Conservation (phyloP, 163 green algal genomes). For the Botryococcus braunii region DNA sequence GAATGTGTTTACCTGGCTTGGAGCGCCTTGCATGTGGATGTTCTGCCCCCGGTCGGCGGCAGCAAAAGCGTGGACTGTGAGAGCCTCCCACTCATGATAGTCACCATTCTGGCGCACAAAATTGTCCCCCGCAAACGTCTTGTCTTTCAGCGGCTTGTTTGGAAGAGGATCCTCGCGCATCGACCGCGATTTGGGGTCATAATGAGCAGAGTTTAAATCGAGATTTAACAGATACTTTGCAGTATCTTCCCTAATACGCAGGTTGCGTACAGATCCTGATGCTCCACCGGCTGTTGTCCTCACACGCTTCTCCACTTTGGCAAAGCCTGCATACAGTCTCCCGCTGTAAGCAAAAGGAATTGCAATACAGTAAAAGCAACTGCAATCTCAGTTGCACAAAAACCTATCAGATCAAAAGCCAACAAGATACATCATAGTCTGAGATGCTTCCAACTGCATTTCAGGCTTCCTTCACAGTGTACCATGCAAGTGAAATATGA, state of each 20-base stretch:
- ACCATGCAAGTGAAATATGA: too few relatives aligned
- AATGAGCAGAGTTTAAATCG: constrained; percentile 90
- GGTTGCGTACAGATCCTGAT: constrained; percentile 84
- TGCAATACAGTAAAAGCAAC: too few relatives aligned
- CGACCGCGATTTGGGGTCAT: constrained; percentile 97
- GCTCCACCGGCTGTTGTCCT: constrained; percentile 81
- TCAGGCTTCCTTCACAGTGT: too few relatives aligned
- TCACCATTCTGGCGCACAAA: constrained; percentile 73
- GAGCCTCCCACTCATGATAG: constrained; percentile 64
- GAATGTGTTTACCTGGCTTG: constrained; percentile 8
- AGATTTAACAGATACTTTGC: constrained; percentile 99
- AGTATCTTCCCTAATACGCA: constrained; percentile 98
- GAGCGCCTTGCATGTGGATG: constrained; percentile 32
- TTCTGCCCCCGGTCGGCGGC: constrained; percentile 29
- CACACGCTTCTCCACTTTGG: constrained; percentile 93
- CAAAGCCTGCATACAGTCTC: constrained; percentile 61
- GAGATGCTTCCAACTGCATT: too few relatives aligned
- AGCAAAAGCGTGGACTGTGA: constrained; percentile 80
- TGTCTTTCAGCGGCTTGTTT: constrained; percentile 63
- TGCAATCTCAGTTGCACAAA: too few relatives aligned
- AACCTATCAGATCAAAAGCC: too few relatives aligned
- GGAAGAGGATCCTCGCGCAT: constrained; percentile 96
- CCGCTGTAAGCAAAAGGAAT: background rate
- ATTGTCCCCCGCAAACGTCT: constrained; percentile 84
- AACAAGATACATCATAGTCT: too few relatives aligned